Evolutionary conservation across 2,329 filamentous ascomycete species (phyloP).

Genomic region (Monosporascus sp.): DNA sequence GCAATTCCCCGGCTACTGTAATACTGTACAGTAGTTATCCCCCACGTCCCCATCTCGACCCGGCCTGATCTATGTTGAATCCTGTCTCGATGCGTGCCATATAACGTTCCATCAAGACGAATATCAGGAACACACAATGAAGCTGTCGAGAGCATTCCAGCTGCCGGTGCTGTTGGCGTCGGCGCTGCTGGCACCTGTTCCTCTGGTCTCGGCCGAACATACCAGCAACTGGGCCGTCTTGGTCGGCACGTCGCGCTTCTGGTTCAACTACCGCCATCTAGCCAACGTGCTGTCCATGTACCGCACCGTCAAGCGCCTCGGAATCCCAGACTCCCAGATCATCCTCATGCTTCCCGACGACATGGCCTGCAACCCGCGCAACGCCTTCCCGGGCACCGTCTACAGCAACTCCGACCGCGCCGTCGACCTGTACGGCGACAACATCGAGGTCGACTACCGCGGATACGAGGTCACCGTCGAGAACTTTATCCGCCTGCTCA

Average conservation of each 20-base stretch:
- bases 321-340: slow-evolving; percentile 97
- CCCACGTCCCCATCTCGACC: no score
- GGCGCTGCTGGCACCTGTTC: slow-evolving; percentile 37
- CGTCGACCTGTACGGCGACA: slow-evolving; percentile 94
- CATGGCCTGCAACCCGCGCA: slow-evolving; percentile 98
- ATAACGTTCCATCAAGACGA: background rate
- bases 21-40: no score
- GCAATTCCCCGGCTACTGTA: no score
- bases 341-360: slow-evolving; percentile 99
- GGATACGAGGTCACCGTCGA: slow-evolving; percentile 99
- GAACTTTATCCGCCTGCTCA: slow-evolving; percentile 94
- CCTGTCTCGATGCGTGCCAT: no score
- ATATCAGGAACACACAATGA: slow-evolving; percentile 37
- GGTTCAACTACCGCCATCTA: slow-evolving; percentile 99
- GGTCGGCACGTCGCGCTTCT: slow-evolving; percentile 97
- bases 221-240: slow-evolving; percentile 99
- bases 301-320: slow-evolving; percentile 93
- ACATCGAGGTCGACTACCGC: slow-evolving; percentile 97
- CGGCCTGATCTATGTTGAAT: no score
- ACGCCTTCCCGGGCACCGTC: slow-evolving; percentile 94
- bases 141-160: slow-evolving; percentile 37
- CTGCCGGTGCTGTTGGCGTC: slow-evolving; percentile 44
- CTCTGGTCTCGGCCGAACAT: slow-evolving; percentile 61
- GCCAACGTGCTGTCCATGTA: slow-evolving; percentile 97
- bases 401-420: slow-evolving; percentile 97